Conservation (phyloP, 345 rosid species). For the Xanthoceras sorbifolium region DNA sequence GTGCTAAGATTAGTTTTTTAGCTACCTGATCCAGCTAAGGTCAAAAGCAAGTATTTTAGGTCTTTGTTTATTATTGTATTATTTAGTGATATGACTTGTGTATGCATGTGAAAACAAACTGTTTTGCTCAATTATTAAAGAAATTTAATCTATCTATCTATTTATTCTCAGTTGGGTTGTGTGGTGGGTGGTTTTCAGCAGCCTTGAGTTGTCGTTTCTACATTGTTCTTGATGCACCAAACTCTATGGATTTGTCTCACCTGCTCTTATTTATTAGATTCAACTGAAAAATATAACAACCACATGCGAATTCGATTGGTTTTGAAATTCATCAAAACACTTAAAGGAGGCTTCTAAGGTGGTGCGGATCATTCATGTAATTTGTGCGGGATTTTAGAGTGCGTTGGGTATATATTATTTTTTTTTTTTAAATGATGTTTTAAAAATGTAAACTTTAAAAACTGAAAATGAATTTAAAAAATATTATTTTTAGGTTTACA, state of each 20-base stretch:
- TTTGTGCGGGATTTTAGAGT: too few species aligned
- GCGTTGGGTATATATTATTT: too few species aligned
- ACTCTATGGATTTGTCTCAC: background rate
- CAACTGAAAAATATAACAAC: background rate
- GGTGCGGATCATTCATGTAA: too few species aligned
- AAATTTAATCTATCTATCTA: background rate
- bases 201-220: background rate
- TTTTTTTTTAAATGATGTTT: too few species aligned
- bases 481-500: too few species aligned
- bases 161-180: background rate
- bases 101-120: conserved; percentile 9
- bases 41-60: conserved; percentile 26
- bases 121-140: conserved; percentile 4
- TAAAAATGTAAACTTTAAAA: too few species aligned
- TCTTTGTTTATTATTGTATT: conserved; percentile 17
- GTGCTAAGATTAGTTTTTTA: conserved; percentile 26
- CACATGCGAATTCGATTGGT: too few species aligned
- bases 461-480: too few species aligned
- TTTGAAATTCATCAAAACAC: too few species aligned
- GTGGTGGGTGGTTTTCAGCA: conserved; percentile 12
- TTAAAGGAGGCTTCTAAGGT: too few species aligned
- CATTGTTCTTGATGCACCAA: background rate
- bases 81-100: conserved; percentile 9
- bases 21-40: conserved; percentile 15
- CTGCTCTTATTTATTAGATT: background rate